Base-by-base conservation (phyloP, 495 filamentous ascomycete species). In the Halenospora varia region DNA sequence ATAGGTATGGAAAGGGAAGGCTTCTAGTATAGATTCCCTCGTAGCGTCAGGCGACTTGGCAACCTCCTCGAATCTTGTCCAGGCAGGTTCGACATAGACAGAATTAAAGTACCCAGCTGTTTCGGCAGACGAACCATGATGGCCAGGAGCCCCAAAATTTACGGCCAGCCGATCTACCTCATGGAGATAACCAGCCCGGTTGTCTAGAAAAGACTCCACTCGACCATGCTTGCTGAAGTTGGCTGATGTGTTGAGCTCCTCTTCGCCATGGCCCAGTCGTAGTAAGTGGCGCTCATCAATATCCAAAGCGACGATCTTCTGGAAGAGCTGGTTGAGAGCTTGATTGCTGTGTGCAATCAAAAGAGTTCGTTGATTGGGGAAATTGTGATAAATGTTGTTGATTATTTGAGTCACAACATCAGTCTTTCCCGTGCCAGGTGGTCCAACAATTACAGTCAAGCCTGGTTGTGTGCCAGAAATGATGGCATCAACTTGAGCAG, bases 331-430 rank as follows among this genome's bases (percentile, higher is more conserved):
- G 66, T 99, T 97, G 48, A 99, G 74, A 0, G 94, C 94, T 68
- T 99, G 94, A 64, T 99, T 99, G 71, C 92, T 96, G 71, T 97
- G 94, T 10, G 94, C 95, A 61, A 99, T 86, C 40, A 99, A 83
- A 22, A 99, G 75, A 0, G 92, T 99, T 44, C 92, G 86, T 68
- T 99, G 91, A 23, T 80, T 77, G 15, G 95, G 94, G 68, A 96
- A 97, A 73, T 96, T 94, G 75, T 97, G 95, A 70, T 97, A 99
- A 52, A 99, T 88, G 67, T 97, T 97, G 78, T 90, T 96, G 73
- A 99, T 97, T 61, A 97, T 95, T 69, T 99, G 94, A 2, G 93
- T 97, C 23, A 90, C 91, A 54, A 99, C 95, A 71, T 99, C 94
- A 24, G 94, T 99, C 75, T 99, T 99, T 56, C 94, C 94, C 2